Evolutionary conservation across 768 basidiomycete genomes (phyloP).

Genomic region (Psilocybe azurescens): DNA sequence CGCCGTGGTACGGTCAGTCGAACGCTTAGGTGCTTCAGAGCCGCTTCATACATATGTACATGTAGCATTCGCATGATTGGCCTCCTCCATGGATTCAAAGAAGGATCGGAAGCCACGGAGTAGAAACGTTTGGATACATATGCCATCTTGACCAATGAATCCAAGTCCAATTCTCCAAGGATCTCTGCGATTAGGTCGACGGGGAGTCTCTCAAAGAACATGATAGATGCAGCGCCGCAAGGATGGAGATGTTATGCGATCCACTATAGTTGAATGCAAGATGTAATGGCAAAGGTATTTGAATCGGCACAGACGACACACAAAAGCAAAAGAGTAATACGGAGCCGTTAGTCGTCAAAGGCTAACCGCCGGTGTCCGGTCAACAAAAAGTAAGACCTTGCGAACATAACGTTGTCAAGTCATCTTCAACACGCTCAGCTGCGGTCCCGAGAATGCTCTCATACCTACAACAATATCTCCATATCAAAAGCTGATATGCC

Average conservation of each 20-base stretch:
- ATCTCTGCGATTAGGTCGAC: conserved; percentile 80
- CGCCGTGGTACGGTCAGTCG: conserved; percentile 70
- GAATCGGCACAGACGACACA: conserved; percentile 10
- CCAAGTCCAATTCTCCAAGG: conserved; percentile 69
- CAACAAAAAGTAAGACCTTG: not conserved
- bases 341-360: conserved; percentile 8
- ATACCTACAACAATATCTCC: not conserved
- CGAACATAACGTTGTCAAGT: not conserved
- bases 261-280: not conserved
- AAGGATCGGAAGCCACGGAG: conserved; percentile 61
- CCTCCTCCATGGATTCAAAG: conserved; percentile 77
- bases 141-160: conserved; percentile 60
- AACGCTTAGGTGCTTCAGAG: conserved; percentile 64
- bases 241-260: conserved; percentile 12
- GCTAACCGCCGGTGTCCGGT: not conserved
- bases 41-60: conserved; percentile 48
- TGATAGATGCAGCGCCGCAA: conserved; percentile 18
- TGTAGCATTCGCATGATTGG: conserved; percentile 68
- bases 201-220: conserved; percentile 61
- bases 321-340: conserved; percentile 6
- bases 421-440: not conserved
- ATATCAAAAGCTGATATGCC: not conserved
- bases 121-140: conserved; percentile 65
- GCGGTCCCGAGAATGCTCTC: not conserved
- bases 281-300: conserved; percentile 1